Evolutionary conservation across 371 early-diverging fungal species (phyloP), one percentile per base, ranked within the genome.

Genomic region (Blyttiomyces sp.): DNA sequence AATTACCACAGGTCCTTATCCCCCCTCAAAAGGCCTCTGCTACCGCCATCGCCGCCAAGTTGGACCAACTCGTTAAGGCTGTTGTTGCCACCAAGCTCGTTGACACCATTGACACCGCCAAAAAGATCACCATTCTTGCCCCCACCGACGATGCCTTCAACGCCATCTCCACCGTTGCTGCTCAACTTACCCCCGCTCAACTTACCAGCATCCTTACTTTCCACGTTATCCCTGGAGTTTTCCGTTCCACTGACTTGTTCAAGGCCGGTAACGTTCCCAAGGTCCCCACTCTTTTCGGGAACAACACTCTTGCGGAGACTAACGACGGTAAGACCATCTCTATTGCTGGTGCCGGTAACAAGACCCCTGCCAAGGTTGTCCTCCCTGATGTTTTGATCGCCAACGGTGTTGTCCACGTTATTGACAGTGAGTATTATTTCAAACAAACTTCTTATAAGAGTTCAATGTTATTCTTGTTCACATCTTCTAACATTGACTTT

Each of bases 361-460:
- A 9, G 19, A 34, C 59, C 19, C 57, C 68, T 28, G 73, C 70
- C 51, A 69, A 46, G 24, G 71, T 76, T 48, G 60, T 61, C 46
- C 34, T 52, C 28, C 59, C 71, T 35, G 73, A 72, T 45, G 61
- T 70, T 35, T 46, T 72, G 35, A 49, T 66, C 43, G 46, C 39
- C 57, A 57, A 55, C 31, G 71, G 73, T 49, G 63, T 76, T 54
- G 59, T 71, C 28, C 76, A 72, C 65, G 64, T 76, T 21, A 69
- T 72, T 43, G 76, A 76, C 68, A 50, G 61, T 17, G 76, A 70
- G 19, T 42, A n/a, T n/a, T n/a, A n/a, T n/a, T n/a, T n/a, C n/a
- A n/a, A n/a, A n/a, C n/a, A n/a, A n/a, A n/a, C n/a, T n/a, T n/a
- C n/a, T n/a, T n/a, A n/a, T n/a, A n/a, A n/a, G 64, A 13, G 43